Evolutionary conservation across 805 yeast genomes (phyloP), one percentile per base, ranked within the genome.

Genomic region (Kodamaea kaohsiungensis): DNA sequence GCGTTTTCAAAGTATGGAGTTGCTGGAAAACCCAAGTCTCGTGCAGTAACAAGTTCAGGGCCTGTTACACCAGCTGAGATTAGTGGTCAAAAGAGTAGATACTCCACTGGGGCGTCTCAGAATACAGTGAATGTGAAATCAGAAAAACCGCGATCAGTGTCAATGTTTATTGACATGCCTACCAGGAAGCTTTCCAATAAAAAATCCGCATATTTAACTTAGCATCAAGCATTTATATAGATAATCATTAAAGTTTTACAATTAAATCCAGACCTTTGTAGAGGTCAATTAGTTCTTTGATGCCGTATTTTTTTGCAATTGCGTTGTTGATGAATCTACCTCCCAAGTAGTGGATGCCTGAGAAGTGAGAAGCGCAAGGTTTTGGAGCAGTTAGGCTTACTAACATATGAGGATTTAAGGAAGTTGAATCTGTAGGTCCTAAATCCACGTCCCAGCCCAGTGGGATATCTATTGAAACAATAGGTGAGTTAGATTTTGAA

Each of bases 381-480:
- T 95, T 95, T 7, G 99, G 99, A 0, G 97, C 98, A 0, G 98
- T 92, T 48, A 95, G 73, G 49, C 96, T 88, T 8, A 95, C 85
- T 48, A 95, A 75, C 59, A 85, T 83, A 5, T 79, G 69, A 0
- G 98, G 96, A 22, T 75, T 75, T 53, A 88, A 80, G 22, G 66
- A 68, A 22, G 66, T 68, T 16, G 69, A 69, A 1, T 68, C 70
- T 0, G 74, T 69, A 0, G 95, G 96, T 0, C 99, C 99, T 7
- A 79, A 64, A 64, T 95, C 96, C 9, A 95, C 98, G 65, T 92
- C 93, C 99, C 99, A 95, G 0, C 98, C 97, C 1, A 96, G 88
- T 0, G 99, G 99, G 47, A 93, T 83, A 68, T 95, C 99, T 1
- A 95, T 89, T 0, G 96, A 83, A 0, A 89, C 80, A 1, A 91